Conservation (phyloP, 2,329 filamentous ascomycete species). For the Arthrobotrys megalospora region DNA sequence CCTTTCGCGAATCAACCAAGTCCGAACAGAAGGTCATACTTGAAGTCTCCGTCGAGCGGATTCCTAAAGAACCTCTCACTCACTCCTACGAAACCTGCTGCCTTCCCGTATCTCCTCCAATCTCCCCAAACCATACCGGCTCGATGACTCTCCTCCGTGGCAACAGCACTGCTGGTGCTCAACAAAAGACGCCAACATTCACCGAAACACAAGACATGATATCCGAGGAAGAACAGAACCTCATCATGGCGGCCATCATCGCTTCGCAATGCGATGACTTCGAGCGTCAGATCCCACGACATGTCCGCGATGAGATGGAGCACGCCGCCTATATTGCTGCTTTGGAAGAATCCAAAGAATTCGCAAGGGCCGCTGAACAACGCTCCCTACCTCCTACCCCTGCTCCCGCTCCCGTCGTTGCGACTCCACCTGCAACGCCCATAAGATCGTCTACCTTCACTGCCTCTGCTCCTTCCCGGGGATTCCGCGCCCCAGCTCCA, state of each 20-base stretch:
- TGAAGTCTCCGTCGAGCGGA: slow-evolving; percentile 59
- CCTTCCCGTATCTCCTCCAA: slow-evolving; percentile 57
- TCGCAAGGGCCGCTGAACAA: slow-evolving; percentile 32
- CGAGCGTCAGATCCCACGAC: slow-evolving; percentile 52
- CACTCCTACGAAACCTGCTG: slow-evolving; percentile 54
- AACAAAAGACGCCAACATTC: slow-evolving; percentile 25
- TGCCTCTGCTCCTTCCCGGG: slow-evolving; percentile 17
- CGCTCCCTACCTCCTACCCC: slow-evolving; percentile 1
- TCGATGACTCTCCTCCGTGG: slow-evolving; percentile 61
- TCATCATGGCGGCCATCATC: slow-evolving; percentile 60
- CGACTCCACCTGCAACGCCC: slow-evolving; percentile 16
- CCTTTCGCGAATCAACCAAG: slow-evolving; percentile 55
- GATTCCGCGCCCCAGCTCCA: slow-evolving; percentile 18
- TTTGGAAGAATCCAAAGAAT: slow-evolving; percentile 52
- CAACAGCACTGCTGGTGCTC: slow-evolving; percentile 58
- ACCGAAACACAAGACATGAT: slow-evolving; percentile 50
- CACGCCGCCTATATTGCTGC: slow-evolving; percentile 53
- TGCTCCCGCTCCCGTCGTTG: slow-evolving; percentile 7
- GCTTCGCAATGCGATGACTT: slow-evolving; percentile 58
- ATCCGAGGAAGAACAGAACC: slow-evolving; percentile 57
- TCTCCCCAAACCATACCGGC: slow-evolving; percentile 45
- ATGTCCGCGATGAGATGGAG: slow-evolving; percentile 57
- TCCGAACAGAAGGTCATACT: slow-evolving; percentile 53
- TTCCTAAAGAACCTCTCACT: slow-evolving; percentile 36
- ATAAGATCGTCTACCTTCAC: slow-evolving; percentile 22